Percentiles rank a stretch among this genome's conserved stretches.
phyloP scores from a whole-genome alignment of 75 land plant species.

The Pinus taeda region DNA sequence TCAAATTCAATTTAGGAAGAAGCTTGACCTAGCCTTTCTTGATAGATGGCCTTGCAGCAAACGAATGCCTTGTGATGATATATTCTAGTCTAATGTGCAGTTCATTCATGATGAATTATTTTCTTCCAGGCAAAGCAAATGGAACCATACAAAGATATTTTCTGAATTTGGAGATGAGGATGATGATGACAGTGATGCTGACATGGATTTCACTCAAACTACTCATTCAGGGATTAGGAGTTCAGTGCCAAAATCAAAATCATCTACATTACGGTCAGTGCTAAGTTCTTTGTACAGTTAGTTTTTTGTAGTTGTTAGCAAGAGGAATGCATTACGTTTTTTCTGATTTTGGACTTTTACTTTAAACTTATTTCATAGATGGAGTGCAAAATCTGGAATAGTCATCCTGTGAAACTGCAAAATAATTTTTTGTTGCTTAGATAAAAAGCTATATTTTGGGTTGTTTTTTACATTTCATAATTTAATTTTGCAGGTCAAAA shows the following conservation, averaged over 20 bases:
- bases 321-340: background rate
- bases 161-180: constrained; percentile 73
- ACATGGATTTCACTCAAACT: constrained; percentile 15
- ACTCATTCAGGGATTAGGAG: constrained; percentile 19
- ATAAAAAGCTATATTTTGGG: background rate
- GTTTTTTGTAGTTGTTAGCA: background rate
- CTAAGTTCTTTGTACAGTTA: background rate
- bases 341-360: background rate
- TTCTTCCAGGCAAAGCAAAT: constrained; percentile 71
- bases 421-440: background rate
- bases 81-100: background rate
- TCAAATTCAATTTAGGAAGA: background rate
- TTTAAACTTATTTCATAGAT: background rate
- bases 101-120: background rate
- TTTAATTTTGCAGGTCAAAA: constrained; percentile 40
- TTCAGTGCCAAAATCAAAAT: constrained; percentile 21
- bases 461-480: background rate
- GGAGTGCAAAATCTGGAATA: background rate
- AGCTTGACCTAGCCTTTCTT: background rate
- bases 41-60: background rate
- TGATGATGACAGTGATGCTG: constrained; percentile 35
- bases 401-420: background rate
- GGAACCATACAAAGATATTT: constrained; percentile 94
- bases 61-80: background rate
- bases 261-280: constrained; percentile 25